Evolutionary conservation across 179 eudicot species (phyloP).

Genomic region (Amaranthus tricolor): DNA sequence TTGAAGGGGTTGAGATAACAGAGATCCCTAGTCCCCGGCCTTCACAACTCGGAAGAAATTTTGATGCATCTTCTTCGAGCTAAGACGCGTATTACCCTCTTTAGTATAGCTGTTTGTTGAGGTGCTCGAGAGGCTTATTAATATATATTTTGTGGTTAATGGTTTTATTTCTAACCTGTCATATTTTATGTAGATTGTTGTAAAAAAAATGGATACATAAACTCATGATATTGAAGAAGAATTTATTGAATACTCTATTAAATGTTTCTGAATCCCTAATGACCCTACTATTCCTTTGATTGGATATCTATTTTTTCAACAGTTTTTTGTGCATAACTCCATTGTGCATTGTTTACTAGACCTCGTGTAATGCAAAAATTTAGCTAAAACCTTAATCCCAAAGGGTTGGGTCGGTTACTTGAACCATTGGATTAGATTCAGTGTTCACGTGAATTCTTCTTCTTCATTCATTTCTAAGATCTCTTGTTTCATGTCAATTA

Average conservation of each 20-base stretch:
- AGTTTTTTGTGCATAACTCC: neutral
- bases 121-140: conserved; percentile 53
- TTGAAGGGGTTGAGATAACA: conserved; percentile 54
- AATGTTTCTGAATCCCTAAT: neutral
- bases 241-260: conserved; percentile 7
- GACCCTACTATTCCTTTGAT: neutral
- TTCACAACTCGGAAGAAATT: conserved; percentile 51
- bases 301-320: neutral
- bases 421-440: no score
- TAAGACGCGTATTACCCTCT: conserved; percentile 27
- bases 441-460: no score
- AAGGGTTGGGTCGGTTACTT: no score
- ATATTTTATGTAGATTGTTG: conserved; percentile 20
- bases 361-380: neutral
- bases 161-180: conserved; percentile 22
- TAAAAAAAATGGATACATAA: conserved; percentile 25
- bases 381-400: neutral
- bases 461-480: no score
- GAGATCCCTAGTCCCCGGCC: conserved; percentile 66
- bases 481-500: no score
- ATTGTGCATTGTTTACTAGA: neutral
- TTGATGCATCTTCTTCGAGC: conserved; percentile 39
- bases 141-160: conserved; percentile 12
- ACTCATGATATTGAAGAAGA: conserved; percentile 16
- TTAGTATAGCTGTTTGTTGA: conserved; percentile 22